These are phyloP conservation scores for Hypsizygus marmoreus DNA, from an alignment of 768 basidiomycete species.

Conservation along the genomic window DNA sequence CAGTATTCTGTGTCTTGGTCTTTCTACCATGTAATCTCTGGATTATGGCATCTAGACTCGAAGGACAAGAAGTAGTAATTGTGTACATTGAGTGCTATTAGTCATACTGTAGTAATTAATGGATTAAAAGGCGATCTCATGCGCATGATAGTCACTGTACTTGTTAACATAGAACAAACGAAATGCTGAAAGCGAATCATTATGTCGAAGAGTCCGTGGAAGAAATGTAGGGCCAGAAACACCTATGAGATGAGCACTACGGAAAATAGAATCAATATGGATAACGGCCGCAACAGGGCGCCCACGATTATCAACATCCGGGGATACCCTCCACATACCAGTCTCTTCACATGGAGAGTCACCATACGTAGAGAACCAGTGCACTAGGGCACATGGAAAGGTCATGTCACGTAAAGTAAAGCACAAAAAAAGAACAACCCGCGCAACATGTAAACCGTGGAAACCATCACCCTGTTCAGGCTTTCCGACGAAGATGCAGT, in stretches of 20 bases:
- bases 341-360: constrained; percentile 18
- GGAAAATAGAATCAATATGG: constrained; percentile 28
- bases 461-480: constrained; percentile 16
- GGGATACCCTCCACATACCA: constrained; percentile 30
- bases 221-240: constrained; percentile 23
- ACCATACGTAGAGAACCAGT: constrained; percentile 25
- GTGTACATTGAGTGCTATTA: too few relatives aligned
- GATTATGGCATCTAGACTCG: too few relatives aligned
- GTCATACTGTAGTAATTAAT: too few relatives aligned
- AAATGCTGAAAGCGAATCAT: constrained; percentile 24
- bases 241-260: constrained; percentile 30
- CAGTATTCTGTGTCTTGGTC: too few relatives aligned
- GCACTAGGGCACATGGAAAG: constrained; percentile 22
- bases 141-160: constrained; percentile 31
- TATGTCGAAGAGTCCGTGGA: constrained; percentile 8
- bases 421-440: constrained; percentile 3
- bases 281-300: constrained; percentile 18
- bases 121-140: constrained; percentile 17
- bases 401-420: not conserved
- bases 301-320: constrained; percentile 19
- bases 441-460: constrained; percentile 6
- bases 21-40: too few relatives aligned
- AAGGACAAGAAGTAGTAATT: too few relatives aligned
- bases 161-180: constrained; percentile 30
- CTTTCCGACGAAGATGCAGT: constrained; percentile 8